Evolutionary conservation across 345 rosid genomes (phyloP), one percentile per base, ranked within the genome.

Genomic region (Melaleuca quinquenervia): DNA sequence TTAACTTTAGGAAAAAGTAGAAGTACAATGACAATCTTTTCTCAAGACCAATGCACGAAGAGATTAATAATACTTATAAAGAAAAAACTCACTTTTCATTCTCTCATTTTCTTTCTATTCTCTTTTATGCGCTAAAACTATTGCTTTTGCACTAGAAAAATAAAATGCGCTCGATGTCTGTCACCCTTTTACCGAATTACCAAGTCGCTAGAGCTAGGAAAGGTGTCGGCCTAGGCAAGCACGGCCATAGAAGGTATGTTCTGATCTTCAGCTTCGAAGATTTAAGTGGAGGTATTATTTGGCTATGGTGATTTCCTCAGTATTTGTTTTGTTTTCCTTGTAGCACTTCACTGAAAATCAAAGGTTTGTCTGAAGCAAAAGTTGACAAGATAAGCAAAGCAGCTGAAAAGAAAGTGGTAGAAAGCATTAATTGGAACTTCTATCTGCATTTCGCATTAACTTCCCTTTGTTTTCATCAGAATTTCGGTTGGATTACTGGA

Each of bases 351-450:
- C 96, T 11, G 98, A 98, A 98, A 60, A 97, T 97, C 92, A 96
- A 95, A 93, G 98, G 98, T 86, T 91, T 97, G 91, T 95, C 98
- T 7, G 98, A 96, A 91, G 98, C 98, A 82, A 96, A 96, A 92
- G 99, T 96, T 87, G 98, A 97, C 44, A 97, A 96, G 90, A 96
- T 97, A 85, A 95, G 98, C 82, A 98, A 97, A 94, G 99, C 99
- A 82, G 98, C 96, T 41, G 99, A 97, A 91, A 97, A 97, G n/a
- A n/a, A n/a, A n/a, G n/a, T n/a, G n/a, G n/a, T n/a, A n/a, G n/a
- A n/a, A n/a, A n/a, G n/a, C n/a, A n/a, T n/a, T n/a, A 82, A 50
- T 48, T 32, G 14, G 11, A 7, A 24, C 32, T 62, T 49, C 64
- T 75, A 52, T 54, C 22, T 21, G 52, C 26, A 50, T 82, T 83